Evolutionary conservation across 1,139 yeast genomes (phyloP).

Genomic region (Spencermartinsiella ligniputridi): DNA sequence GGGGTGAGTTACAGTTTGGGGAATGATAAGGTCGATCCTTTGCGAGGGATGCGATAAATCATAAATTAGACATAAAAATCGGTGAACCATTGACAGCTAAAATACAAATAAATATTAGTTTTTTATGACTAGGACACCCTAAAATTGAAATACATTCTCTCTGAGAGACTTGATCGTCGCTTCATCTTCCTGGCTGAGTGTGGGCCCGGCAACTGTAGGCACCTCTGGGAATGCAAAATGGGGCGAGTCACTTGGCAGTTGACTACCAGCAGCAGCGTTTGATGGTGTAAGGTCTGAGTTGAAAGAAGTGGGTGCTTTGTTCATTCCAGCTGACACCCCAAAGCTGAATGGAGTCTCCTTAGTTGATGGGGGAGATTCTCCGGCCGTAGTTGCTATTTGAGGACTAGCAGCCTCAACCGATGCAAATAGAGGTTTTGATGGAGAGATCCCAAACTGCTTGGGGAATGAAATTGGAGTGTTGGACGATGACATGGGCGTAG

Average conservation of each 20-base stretch:
- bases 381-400: neutral
- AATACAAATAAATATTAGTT: constrained; percentile 3
- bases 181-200: neutral
- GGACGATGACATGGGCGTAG: no score
- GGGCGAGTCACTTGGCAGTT: neutral
- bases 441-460: constrained; percentile 9
- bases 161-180: neutral
- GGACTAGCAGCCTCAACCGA: constrained; percentile 1
- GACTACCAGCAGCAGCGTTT: neutral
- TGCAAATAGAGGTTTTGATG: constrained; percentile 17
- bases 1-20: no score
- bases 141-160: neutral
- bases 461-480: no score
- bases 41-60: no score
- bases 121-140: neutral
- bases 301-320: no score
- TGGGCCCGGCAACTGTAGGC: neutral
- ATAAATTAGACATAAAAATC: no score
- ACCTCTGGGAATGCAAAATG: neutral
- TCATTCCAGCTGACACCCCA: constrained; percentile 1
- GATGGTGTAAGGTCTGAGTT: no score
- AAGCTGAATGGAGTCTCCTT: constrained; percentile 3
- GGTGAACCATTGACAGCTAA: neutral
- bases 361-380: constrained; percentile 5
- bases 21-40: no score